Conservation (phyloP, 345 rosid species). For the Eucalyptus caleyi region DNA sequence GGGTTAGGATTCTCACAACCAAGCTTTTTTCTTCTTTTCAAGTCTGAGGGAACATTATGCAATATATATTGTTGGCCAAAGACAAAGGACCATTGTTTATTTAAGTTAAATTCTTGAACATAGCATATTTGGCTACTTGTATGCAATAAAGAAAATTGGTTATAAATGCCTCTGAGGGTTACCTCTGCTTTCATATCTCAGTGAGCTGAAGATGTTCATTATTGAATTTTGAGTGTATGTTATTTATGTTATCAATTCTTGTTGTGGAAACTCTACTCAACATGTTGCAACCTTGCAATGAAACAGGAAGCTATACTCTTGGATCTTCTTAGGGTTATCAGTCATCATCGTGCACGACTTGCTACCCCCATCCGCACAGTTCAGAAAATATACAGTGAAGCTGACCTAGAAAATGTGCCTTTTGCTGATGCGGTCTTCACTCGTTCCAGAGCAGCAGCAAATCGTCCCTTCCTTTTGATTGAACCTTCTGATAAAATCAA, state of each 20-base stretch:
- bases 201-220: neutral
- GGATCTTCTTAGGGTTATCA: conserved; percentile 88
- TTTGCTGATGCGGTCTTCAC: conserved; percentile 48
- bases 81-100: neutral
- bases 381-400: conserved; percentile 58
- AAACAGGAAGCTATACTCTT: conserved; percentile 78
- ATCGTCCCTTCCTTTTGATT: conserved; percentile 53
- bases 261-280: neutral
- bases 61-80: neutral
- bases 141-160: neutral
- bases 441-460: conserved; percentile 32
- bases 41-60: neutral
- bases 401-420: conserved; percentile 59
- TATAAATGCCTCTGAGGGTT: neutral
- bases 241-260: neutral
- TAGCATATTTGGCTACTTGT: neutral
- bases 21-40: neutral
- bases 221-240: neutral
- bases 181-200: neutral
- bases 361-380: conserved; percentile 94
- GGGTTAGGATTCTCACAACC: neutral
- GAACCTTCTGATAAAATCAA: conserved; percentile 70
- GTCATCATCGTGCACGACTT: conserved; percentile 80
- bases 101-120: neutral
- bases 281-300: neutral